Conservation (phyloP, 352 stramenopile species). For the Phytophthora pistaciae region DNA sequence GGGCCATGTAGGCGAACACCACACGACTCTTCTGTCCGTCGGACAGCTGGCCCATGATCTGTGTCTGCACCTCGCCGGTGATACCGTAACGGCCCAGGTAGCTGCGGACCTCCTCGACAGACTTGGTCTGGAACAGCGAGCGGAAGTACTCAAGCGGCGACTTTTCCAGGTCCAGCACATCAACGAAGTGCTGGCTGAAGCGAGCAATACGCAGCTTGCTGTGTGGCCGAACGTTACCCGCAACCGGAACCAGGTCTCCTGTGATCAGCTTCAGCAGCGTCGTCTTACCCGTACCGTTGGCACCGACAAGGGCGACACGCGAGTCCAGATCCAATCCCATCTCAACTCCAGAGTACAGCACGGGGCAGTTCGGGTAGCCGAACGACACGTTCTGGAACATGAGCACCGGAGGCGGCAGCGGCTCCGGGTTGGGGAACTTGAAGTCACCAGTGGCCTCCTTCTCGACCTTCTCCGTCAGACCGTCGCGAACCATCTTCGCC, state of each 20-base stretch:
- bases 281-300: slow-evolving; percentile 97
- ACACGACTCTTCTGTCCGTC: slow-evolving; percentile 98
- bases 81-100: slow-evolving; percentile 98
- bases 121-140: slow-evolving; percentile 93
- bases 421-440: slow-evolving; percentile 97
- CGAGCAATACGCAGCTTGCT: slow-evolving; percentile 96
- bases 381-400: slow-evolving; percentile 99
- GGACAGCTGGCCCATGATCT: slow-evolving; percentile 96
- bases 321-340: slow-evolving; percentile 98
- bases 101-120: slow-evolving; percentile 94
- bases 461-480: slow-evolving; percentile 95
- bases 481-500: slow-evolving; percentile 97
- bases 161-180: slow-evolving; percentile 97
- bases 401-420: slow-evolving; percentile 95
- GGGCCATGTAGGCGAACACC: slow-evolving; percentile 98
- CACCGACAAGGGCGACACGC: slow-evolving; percentile 96
- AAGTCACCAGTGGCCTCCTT: slow-evolving; percentile 92
- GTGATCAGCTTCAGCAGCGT: slow-evolving; percentile 99
- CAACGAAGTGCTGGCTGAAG: slow-evolving; percentile 99
- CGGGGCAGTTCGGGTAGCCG: slow-evolving; percentile 92
- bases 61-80: slow-evolving; percentile 95
- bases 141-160: slow-evolving; percentile 98
- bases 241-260: slow-evolving; percentile 93
- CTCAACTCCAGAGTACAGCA: slow-evolving; percentile 95
- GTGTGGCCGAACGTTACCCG: slow-evolving; percentile 96